Percentiles rank a stretch among this genome's conserved stretches.
Conservation (phyloP, 108 stramenopile genomes). For the Aurantiochytrium sp. region DNA sequence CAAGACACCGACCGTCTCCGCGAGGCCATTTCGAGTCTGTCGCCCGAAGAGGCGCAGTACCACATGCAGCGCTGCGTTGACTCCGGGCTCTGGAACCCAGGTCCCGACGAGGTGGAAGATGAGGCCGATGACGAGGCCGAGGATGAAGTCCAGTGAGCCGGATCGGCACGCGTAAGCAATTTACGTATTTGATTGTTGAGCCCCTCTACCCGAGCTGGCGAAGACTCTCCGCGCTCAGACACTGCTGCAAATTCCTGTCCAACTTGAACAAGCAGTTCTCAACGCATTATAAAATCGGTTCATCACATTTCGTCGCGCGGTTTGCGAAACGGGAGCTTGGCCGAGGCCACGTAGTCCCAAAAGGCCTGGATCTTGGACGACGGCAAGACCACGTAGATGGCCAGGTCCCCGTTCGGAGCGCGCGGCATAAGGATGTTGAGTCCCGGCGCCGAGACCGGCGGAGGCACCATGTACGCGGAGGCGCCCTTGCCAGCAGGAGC, state of each 20-base stretch:
- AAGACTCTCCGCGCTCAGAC: too few relatives aligned
- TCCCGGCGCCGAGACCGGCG: not conserved
- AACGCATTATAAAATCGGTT: too few relatives aligned
- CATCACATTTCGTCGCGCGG: not conserved
- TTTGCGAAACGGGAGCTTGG: not conserved
- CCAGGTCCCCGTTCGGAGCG: not conserved
- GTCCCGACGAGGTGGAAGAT: constrained; percentile 33
- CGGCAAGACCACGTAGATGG: not conserved
- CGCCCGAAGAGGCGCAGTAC: constrained; percentile 75
- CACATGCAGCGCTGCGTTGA: constrained; percentile 92
- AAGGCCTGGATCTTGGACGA: not conserved
- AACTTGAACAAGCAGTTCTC: too few relatives aligned
- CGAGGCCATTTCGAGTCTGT: constrained; percentile 68
- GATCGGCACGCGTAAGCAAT: not conserved
- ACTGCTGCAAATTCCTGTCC: too few relatives aligned
- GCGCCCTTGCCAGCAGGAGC: not conserved
- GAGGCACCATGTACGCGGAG: not conserved
- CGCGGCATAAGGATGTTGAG: not conserved
- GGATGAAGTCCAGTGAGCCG: not conserved
- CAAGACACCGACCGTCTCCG: constrained; percentile 74
- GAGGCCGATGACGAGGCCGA: constrained; percentile 37
- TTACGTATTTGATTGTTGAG: too few relatives aligned
- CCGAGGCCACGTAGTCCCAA: not conserved
- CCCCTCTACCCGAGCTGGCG: too few relatives aligned
- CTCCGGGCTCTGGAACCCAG: constrained; percentile 79